Percentiles rank a stretch among this genome's conserved stretches.
phyloP scores from a whole-genome alignment of 371 early-diverging fungal species.

The Circinella umbellata region DNA sequence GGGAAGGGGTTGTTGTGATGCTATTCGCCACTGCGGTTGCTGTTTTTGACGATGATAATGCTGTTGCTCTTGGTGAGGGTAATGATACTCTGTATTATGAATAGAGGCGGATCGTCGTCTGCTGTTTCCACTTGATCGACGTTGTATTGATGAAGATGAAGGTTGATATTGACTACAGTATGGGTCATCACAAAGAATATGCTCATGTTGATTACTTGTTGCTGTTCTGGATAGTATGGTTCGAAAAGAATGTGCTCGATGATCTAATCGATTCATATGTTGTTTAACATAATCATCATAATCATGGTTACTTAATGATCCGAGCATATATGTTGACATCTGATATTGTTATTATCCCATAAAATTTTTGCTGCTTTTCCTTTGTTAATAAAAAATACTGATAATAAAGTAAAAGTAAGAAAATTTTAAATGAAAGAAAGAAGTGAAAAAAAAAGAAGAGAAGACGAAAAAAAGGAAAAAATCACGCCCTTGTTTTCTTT shows the following conservation, averaged over 20 bases:
- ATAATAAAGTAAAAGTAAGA: slow-evolving; percentile 2
- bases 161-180: background rate
- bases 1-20: background rate
- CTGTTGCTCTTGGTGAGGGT: background rate
- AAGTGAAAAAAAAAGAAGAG: slow-evolving; percentile 5
- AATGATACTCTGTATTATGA: background rate
- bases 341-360: background rate
- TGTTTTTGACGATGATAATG: background rate
- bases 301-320: slow-evolving; percentile 9
- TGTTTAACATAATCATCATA: slow-evolving; percentile 22
- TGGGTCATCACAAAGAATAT: background rate
- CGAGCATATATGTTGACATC: slow-evolving; percentile 17
- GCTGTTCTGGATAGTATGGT: slow-evolving; percentile 4
- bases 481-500: background rate
- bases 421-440: background rate
- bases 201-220: no score
- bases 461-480: slow-evolving; percentile 4
- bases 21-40: background rate
- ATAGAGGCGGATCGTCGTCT: no score
- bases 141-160: background rate
- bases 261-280: slow-evolving; percentile 13
- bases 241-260: slow-evolving; percentile 19
- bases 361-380: background rate
- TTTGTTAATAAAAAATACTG: background rate
- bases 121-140: no score